Base-by-base conservation (phyloP, 2,329 filamentous ascomycete genomes). In the Aureobasidium sp. region DNA sequence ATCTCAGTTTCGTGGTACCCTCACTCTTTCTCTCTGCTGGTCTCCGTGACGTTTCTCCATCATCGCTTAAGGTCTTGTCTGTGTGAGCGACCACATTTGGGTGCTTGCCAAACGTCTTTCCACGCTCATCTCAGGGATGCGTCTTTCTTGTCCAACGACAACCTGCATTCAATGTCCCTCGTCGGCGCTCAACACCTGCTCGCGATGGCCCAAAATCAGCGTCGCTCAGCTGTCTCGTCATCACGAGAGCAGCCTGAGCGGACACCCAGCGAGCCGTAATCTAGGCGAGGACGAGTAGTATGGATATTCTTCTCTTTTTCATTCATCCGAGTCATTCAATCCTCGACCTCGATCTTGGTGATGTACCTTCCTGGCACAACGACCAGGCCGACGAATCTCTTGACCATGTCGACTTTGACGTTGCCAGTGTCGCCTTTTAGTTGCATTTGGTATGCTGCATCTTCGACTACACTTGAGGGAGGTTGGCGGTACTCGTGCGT, bases 401-500 rank as follows among this genome's bases (percentile, higher is more conserved):
- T 91, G 29, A 85, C 88, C 86, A 96, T 89, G 68, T 91, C 84
- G 60, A 90, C 75, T 65, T 82, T 83, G 62, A 88, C 71, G 61
- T 75, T 76, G 37, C 68, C 71, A 1, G 72, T 63, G 69, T 66
- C 32, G 66, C 70, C 67, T 65, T 64, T 68, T 5, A 42, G 44
- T 12, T 62, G 39, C 29, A 44, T 26, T 9, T 53, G 42, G 13
- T 7, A 47, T 5, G 70, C 68, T 2, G 75, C 73, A 61, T 72
- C 71, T 64, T 71, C 71, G 64, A 81, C 72, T 37, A 79, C 74
- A 2, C 77, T 76, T 12, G 72, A 68, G 8, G 74, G 71, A 5
- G 91, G 91, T 63, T 85, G 83, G 2, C 93, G 89, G 75, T 97
- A 97, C 75, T 99, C 94, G 75, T 94, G 89, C 0, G 93, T 90